Evolutionary conservation across 176 grass and related monocot species (phyloP).

Genomic region (Saccharum spontaneum): DNA sequence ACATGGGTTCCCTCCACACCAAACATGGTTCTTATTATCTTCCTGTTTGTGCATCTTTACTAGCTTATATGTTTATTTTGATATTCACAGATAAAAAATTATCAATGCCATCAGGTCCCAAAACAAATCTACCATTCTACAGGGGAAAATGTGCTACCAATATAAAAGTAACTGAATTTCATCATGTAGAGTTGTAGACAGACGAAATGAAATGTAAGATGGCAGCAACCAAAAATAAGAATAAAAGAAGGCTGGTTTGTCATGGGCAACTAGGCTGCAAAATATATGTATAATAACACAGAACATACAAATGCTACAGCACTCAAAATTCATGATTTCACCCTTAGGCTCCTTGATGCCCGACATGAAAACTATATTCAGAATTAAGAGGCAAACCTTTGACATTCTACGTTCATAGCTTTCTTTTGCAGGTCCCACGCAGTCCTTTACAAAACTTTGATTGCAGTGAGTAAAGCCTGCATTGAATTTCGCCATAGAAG

Average conservation of each 20-base stretch:
- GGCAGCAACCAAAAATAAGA: background rate
- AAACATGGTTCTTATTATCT: background rate
- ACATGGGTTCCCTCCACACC: background rate
- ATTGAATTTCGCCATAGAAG: slow-evolving; percentile 99
- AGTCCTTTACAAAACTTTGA: slow-evolving; percentile 74
- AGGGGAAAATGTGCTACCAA: background rate
- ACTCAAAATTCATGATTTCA: background rate
- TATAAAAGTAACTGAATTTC: background rate
- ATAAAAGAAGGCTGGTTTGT: background rate
- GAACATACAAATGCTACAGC: background rate
- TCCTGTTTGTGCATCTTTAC: slow-evolving; percentile 6
- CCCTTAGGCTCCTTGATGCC: background rate
- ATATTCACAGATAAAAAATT: background rate
- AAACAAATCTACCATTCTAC: slow-evolving; percentile 7
- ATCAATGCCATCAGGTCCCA: background rate
- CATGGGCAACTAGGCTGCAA: background rate
- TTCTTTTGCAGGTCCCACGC: slow-evolving; percentile 83
- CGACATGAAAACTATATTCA: slow-evolving; percentile 9
- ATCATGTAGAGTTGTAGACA: background rate
- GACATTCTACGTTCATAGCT: slow-evolving; percentile 71
- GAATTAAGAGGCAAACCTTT: slow-evolving; percentile 56
- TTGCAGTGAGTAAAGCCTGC: slow-evolving; percentile 89
- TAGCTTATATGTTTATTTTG: background rate
- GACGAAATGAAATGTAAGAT: slow-evolving; percentile 18
- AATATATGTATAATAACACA: background rate